phyloP scores from a whole-genome alignment of 2,329 filamentous ascomycete genomes.

The Colletotrichum brevisporum region DNA sequence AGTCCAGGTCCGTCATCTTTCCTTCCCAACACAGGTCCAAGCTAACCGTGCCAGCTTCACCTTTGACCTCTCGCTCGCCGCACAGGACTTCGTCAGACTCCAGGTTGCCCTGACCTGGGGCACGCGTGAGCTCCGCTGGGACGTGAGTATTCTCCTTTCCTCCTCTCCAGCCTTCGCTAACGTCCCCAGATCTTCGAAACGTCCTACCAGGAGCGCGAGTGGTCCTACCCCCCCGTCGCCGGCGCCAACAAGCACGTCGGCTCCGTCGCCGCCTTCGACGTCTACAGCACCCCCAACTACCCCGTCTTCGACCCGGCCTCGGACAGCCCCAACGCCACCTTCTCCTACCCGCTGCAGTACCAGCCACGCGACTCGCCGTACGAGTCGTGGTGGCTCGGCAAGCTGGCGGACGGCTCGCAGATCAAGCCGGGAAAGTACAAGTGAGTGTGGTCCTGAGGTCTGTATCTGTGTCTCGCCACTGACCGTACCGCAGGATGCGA shows the following conservation, averaged over 20 bases:
- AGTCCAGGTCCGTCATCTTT: conserved; percentile 11
- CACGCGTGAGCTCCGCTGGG: conserved; percentile 48
- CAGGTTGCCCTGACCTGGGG: conserved; percentile 44
- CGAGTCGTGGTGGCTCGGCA: conserved; percentile 59
- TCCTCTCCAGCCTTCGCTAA: not conserved
- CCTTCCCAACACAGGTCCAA: no score
- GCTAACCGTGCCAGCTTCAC: conserved; percentile 25
- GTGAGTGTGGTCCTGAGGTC: conserved; percentile 43
- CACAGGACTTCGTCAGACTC: conserved; percentile 47
- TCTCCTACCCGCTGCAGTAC: conserved; percentile 54
- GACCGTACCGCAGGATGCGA: conserved; percentile 47
- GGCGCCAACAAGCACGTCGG: conserved; percentile 58
- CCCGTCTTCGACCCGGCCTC: conserved; percentile 49
- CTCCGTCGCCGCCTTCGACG: conserved; percentile 52
- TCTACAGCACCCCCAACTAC: conserved; percentile 34
- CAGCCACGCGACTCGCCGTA: conserved; percentile 51
- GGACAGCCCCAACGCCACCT: conserved; percentile 54
- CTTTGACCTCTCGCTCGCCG: conserved; percentile 44
- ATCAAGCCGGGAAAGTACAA: conserved; percentile 58
- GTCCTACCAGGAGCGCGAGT: conserved; percentile 55
- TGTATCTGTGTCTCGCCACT: not conserved
- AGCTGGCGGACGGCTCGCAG: conserved; percentile 57
- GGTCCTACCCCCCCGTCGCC: conserved; percentile 57
- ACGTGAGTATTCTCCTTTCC: conserved; percentile 30
- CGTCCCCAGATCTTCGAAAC: conserved; percentile 52